Conservation (phyloP, 495 filamentous ascomycete species). For the Annulohypoxylon maeteangense region DNA sequence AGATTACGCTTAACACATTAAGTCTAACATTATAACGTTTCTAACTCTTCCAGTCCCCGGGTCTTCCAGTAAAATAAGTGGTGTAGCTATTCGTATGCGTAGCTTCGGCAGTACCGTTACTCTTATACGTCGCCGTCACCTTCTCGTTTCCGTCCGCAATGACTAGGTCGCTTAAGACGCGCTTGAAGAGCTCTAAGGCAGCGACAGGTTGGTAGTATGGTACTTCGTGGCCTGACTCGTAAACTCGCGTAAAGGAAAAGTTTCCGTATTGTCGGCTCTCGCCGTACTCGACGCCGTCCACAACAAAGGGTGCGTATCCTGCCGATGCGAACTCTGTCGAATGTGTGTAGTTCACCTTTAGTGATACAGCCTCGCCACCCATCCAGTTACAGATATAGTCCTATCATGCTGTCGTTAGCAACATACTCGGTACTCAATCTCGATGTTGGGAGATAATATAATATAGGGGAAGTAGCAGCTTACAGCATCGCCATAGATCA, state of each 20-base stretch:
- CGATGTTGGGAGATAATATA: neutral
- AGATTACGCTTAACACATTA: neutral
- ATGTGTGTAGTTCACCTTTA: conserved; percentile 61
- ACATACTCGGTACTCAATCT: neutral
- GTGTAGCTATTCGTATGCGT: conserved; percentile 66
- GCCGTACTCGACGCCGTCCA: conserved; percentile 51
- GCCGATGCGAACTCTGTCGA: conserved; percentile 56
- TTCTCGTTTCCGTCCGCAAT: conserved; percentile 37
- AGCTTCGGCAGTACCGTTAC: conserved; percentile 58
- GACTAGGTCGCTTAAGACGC: conserved; percentile 43
- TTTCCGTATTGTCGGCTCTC: conserved; percentile 65
- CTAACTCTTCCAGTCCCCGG: conserved; percentile 38
- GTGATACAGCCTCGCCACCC: conserved; percentile 67
- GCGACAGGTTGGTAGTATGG: conserved; percentile 56
- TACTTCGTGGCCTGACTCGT: conserved; percentile 42
- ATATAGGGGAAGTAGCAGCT: neutral
- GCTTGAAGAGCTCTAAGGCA: conserved; percentile 51
- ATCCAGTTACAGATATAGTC: conserved; percentile 75
- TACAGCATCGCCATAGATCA: conserved; percentile 60
- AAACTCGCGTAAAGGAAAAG: conserved; percentile 70
- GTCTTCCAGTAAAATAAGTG: conserved; percentile 42
- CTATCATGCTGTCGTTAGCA: conserved; percentile 12
- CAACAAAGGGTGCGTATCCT: conserved; percentile 58
- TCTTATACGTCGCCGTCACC: conserved; percentile 58
- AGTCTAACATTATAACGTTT: neutral